Evolutionary conservation across 2,329 filamentous ascomycete species (phyloP).

Genomic region (Scopulariopsis brevicaulis): DNA sequence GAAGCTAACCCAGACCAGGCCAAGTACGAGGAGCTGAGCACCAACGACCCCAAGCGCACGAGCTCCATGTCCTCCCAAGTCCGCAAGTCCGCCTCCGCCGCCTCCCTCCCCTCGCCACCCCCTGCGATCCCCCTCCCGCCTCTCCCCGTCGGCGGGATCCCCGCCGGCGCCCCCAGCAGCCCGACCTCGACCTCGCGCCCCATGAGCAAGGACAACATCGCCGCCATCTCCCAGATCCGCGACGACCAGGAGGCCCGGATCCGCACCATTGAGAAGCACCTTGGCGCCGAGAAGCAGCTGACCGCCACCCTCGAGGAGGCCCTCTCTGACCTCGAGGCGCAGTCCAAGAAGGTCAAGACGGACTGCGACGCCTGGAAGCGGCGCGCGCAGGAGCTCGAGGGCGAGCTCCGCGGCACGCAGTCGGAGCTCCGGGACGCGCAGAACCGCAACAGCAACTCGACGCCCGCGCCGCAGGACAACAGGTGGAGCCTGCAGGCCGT

Average conservation of each 20-base stretch:
- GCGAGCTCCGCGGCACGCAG: conserved; percentile 56
- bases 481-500: conserved; percentile 74
- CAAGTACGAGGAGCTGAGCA: conserved; percentile 27
- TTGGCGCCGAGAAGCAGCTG: conserved; percentile 91
- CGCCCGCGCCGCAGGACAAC: conserved; percentile 35
- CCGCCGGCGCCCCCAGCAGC: conserved; percentile 34
- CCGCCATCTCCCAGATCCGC: conserved; percentile 63
- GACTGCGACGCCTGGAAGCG: conserved; percentile 88
- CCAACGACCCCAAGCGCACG: conserved; percentile 38
- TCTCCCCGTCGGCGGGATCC: conserved; percentile 51
- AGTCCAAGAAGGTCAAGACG: conserved; percentile 81
- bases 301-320: conserved; percentile 93
- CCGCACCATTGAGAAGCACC: conserved; percentile 90
- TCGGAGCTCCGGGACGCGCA: conserved; percentile 43
- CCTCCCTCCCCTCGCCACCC: conserved; percentile 82
- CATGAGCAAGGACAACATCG: conserved; percentile 62
- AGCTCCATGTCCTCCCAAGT: conserved; percentile 56
- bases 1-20: neutral
- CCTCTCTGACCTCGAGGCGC: conserved; percentile 82
- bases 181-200: conserved; percentile 51
- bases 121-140: conserved; percentile 94
- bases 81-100: conserved; percentile 74
- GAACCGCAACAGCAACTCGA: conserved; percentile 43
- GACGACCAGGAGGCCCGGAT: conserved; percentile 95
- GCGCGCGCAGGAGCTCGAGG: conserved; percentile 66